These are phyloP conservation scores for Flaveria floridana DNA, from an alignment of 140 eudicot genomes.

Conservation along the genomic window DNA sequence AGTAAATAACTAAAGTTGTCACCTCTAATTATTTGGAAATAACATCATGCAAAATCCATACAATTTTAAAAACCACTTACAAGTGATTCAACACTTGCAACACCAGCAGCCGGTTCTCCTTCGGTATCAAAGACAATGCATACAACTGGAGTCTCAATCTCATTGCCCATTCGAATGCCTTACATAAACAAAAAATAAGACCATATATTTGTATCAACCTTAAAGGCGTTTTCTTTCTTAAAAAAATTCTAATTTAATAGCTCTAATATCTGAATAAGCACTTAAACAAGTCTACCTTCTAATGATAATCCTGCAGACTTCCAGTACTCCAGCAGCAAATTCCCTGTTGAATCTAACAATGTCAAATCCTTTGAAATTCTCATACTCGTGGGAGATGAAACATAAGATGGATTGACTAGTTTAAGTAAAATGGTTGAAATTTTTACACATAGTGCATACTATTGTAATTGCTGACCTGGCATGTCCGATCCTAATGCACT, in stretches of 20 bases:
- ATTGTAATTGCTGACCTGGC: constrained; percentile 54
- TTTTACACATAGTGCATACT: background rate
- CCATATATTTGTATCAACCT: constrained; percentile 11
- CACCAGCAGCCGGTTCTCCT: constrained; percentile 88
- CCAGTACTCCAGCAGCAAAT: constrained; percentile 74
- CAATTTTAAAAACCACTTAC: constrained; percentile 44
- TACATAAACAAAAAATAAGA: constrained; percentile 3
- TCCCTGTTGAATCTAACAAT: constrained; percentile 46
- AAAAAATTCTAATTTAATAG: background rate
- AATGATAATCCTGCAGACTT: constrained; percentile 61
- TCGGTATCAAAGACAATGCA: constrained; percentile 65
- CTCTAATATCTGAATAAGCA: constrained; percentile 15
- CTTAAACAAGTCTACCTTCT: constrained; percentile 45
- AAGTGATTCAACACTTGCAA: constrained; percentile 81
- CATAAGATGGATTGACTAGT: background rate
- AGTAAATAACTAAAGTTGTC: background rate
- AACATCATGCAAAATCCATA: background rate
- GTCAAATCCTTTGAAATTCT: background rate
- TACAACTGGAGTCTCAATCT: constrained; percentile 79
- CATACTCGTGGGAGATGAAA: background rate
- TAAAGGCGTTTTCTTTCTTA: background rate
- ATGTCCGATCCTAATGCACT: constrained; percentile 83
- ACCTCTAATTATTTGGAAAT: background rate
- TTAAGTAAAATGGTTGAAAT: background rate
- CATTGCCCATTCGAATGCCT: constrained; percentile 61